Percentiles rank a stretch among this genome's conserved stretches.
phyloP scores from a whole-genome alignment of 805 yeast genomes.

The Dipodascus albidus region DNA sequence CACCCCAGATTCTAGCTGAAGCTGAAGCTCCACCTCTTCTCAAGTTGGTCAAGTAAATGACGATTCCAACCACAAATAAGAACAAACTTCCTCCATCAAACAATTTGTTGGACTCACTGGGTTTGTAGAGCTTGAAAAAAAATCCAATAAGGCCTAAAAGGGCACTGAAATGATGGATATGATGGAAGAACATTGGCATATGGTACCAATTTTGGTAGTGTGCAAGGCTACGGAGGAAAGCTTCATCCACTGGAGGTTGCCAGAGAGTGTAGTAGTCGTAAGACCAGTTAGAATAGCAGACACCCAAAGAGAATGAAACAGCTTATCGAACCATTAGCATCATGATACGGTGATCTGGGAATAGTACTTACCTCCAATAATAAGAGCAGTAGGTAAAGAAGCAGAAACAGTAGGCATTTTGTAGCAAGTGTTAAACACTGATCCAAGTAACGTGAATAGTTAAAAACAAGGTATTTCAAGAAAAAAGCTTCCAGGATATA shows the following conservation, averaged over 20 bases:
- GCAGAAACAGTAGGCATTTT: conserved; percentile 23
- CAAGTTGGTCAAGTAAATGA: conserved; percentile 78
- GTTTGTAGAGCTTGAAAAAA: conserved; percentile 71
- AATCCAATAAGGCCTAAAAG: conserved; percentile 61
- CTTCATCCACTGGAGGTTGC: conserved; percentile 39
- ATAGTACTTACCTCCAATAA: conserved; percentile 11
- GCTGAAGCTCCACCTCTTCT: conserved; percentile 69
- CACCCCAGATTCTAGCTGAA: conserved; percentile 79
- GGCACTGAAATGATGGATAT: conserved; percentile 50
- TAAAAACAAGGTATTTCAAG: too few relatives aligned
- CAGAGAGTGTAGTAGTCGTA: conserved; percentile 73
- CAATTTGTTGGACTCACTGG: conserved; percentile 70
- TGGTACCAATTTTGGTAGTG: conserved; percentile 72
- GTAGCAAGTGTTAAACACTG: not conserved
- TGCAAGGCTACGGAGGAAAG: conserved; percentile 46
- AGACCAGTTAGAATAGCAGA: conserved; percentile 65
- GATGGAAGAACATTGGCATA: conserved; percentile 47
- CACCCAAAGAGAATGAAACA: conserved; percentile 71
- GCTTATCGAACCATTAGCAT: conserved; percentile 25
- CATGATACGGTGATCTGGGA: not conserved
- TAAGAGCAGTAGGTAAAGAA: conserved; percentile 23
- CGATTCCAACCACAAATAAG: conserved; percentile 57
- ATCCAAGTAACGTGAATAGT: too few relatives aligned
- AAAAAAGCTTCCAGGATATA: not conserved
- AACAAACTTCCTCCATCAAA: conserved; percentile 84